A percentile compares a stretch with the other conserved stretches of the same genome.
phyloP scores from a whole-genome alignment of 2,329 filamentous ascomycete genomes.

The Helicocarpus griseus region DNA sequence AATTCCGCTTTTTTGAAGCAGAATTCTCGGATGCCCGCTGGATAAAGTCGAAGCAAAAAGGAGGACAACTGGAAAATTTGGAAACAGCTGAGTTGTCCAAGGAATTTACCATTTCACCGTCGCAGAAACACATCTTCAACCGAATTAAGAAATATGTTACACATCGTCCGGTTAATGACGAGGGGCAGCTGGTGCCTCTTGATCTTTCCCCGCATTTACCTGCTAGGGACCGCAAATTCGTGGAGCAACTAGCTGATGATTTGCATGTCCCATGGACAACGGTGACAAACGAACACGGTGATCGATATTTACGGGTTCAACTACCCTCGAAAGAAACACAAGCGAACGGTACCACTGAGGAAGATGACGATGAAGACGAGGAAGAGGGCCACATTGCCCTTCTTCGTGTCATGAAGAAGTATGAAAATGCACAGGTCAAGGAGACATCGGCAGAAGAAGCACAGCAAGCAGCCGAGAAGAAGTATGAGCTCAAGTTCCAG shows the following conservation, averaged over 20 bases:
- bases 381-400: slow-evolving; percentile 78
- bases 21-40: slow-evolving; percentile 83
- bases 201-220: slow-evolving; percentile 65
- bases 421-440: slow-evolving; percentile 79
- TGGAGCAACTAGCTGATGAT: slow-evolving; percentile 71
- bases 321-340: slow-evolving; percentile 44
- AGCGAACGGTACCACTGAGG: slow-evolving; percentile 27
- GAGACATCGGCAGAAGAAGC: slow-evolving; percentile 72
- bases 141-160: slow-evolving; percentile 74
- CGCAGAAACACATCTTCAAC: slow-evolving; percentile 73
- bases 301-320: slow-evolving; percentile 56
- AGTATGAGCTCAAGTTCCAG: slow-evolving; percentile 83
- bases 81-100: slow-evolving; percentile 47
- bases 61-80: slow-evolving; percentile 52
- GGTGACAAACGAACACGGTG: slow-evolving; percentile 52
- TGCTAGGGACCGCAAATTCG: slow-evolving; percentile 83
- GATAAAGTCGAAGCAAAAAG: slow-evolving; percentile 78
- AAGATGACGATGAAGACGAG: slow-evolving; percentile 60
- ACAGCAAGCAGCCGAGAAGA: slow-evolving; percentile 65
- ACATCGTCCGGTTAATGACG: slow-evolving; percentile 49
- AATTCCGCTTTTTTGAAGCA: slow-evolving; percentile 84
- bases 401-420: slow-evolving; percentile 74
- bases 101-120: slow-evolving; percentile 64
- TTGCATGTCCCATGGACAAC: slow-evolving; percentile 58
- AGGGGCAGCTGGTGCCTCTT: slow-evolving; percentile 43